Base-by-base conservation (phyloP, 2,329 filamentous ascomycete species). In the Colletotrichum sp. region DNA sequence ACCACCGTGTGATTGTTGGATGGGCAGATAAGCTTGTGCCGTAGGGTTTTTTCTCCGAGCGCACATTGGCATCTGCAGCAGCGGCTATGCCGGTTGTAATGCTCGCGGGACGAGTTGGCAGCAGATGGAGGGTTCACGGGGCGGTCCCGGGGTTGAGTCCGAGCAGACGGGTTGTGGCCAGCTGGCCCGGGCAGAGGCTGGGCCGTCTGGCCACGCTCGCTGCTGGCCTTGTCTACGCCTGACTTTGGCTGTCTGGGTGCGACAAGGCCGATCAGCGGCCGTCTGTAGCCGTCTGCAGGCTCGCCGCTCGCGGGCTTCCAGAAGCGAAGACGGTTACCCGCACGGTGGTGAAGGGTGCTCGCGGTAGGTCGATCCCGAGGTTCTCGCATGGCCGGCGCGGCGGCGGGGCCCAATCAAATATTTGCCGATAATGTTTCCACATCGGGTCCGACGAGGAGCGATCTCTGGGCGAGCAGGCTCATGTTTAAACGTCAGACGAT, bases 1-100 rank as follows among this genome's bases (percentile, higher is more conserved):
- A 18, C 28, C 69, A 69, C 36, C 32, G 73, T 73, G 36, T 73
- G 69, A 73, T 75, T 73, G 63, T 26, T 73, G 73, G 58, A 73
- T 48, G 56, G 58, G 48, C 58, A 69, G 58, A 75, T 58, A 64
- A 64, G 63, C 69, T 59, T 63, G 63, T 52, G 43, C 34, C 28
- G 43, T 70, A 36, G 32, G 48, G 32, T 30, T 58, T 58, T 75
- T 69, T 73, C 63, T 75, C 69, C 73, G 73, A 75, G 69, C 26
- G 63, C 30, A 68, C 34, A 59, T 64, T 52, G 56, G 73, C 69
- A 69, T 63, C 69, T 69, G 73, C 69, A 73, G 69, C 26, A 52
- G 58, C 70, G 58, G 73, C 64, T 72, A 72, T 66, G 72, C 62
- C 69, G 69, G 55, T 48, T 66, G 55, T 26, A 28, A 18, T 58